Evolutionary conservation across 768 basidiomycete genomes (phyloP).

Genomic region (Epithele typhae): DNA sequence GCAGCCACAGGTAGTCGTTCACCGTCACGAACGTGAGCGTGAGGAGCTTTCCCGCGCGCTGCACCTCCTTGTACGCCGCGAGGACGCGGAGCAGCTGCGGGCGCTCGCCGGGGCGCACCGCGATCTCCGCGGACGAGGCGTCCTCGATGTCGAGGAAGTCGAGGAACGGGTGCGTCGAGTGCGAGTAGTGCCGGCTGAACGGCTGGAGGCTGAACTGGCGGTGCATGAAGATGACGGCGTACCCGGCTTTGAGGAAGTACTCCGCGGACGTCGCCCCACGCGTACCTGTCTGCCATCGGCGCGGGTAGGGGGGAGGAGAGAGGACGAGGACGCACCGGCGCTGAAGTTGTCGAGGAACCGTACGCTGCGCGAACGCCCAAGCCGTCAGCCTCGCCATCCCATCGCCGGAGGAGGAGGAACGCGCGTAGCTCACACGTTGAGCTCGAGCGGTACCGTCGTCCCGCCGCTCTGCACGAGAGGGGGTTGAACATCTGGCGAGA

Average conservation of each 20-base stretch:
- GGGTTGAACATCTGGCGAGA: too few relatives aligned
- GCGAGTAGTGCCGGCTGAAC: constrained; percentile 96
- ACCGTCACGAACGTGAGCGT: constrained; percentile 91
- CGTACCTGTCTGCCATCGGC: constrained; percentile 74
- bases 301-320: background rate
- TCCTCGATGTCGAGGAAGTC: constrained; percentile 79
- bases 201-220: constrained; percentile 96
- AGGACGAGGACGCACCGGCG: constrained; percentile 59
- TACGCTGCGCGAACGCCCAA: constrained; percentile 55
- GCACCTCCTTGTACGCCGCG: constrained; percentile 75
- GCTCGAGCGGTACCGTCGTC: constrained; percentile 95
- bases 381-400: constrained; percentile 4
- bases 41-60: constrained; percentile 68
- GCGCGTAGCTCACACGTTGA: constrained; percentile 99
- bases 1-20: constrained; percentile 92
- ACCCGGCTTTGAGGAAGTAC: constrained; percentile 90
- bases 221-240: constrained; percentile 99
- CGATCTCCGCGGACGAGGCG: constrained; percentile 42
- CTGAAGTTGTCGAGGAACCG: constrained; percentile 99
- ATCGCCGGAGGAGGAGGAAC: background rate
- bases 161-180: constrained; percentile 96
- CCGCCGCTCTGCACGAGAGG: constrained; percentile 89
- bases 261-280: constrained; percentile 97
- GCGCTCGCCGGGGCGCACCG: constrained; percentile 64
- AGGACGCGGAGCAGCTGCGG: constrained; percentile 68